Percentiles rank a stretch among this genome's conserved stretches.
Evolutionary conservation across 495 filamentous ascomycete genomes (phyloP).

Genomic region (Penicillium simplicissimum): DNA sequence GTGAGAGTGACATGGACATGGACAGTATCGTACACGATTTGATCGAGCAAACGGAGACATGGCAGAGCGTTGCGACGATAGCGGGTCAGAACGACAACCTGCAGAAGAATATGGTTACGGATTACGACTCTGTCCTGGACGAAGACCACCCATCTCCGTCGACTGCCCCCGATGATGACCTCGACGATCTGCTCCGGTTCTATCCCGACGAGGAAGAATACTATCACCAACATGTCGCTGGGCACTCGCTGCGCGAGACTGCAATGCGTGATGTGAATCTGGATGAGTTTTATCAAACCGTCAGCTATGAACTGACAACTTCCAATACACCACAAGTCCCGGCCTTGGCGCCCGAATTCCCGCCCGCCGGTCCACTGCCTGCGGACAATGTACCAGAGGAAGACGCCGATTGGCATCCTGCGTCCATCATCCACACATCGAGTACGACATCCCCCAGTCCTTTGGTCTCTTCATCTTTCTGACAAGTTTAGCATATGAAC

Average conservation of each 20-base stretch:
- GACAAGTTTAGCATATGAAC: slow-evolving; percentile 39
- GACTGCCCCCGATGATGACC: slow-evolving; percentile 27
- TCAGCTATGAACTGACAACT: slow-evolving; percentile 26
- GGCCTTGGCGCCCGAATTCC: neutral
- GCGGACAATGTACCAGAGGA: slow-evolving; percentile 8
- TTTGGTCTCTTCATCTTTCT: slow-evolving; percentile 3
- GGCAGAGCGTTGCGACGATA: slow-evolving; percentile 24
- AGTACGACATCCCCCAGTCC: slow-evolving; percentile 29
- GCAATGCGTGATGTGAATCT: slow-evolving; percentile 31
- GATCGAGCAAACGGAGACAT: slow-evolving; percentile 17
- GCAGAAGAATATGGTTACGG: slow-evolving; percentile 29
- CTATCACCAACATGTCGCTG: slow-evolving; percentile 18
- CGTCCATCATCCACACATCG: slow-evolving; percentile 36
- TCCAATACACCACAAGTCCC: slow-evolving; percentile 14
- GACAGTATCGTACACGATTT: slow-evolving; percentile 24
- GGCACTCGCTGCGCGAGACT: slow-evolving; percentile 9
- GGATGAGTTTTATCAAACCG: slow-evolving; percentile 37
- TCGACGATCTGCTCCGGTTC: slow-evolving; percentile 39
- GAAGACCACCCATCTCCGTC: slow-evolving; percentile 18
- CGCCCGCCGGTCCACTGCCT: slow-evolving; percentile 4
- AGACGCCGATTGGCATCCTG: slow-evolving; percentile 27
- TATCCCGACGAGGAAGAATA: slow-evolving; percentile 36
- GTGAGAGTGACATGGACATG: slow-evolving; percentile 23
- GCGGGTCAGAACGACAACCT: slow-evolving; percentile 25
- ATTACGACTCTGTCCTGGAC: slow-evolving; percentile 30